Evolutionary conservation across 805 yeast species (phyloP).

Genomic region (Candida palmyrensis): DNA sequence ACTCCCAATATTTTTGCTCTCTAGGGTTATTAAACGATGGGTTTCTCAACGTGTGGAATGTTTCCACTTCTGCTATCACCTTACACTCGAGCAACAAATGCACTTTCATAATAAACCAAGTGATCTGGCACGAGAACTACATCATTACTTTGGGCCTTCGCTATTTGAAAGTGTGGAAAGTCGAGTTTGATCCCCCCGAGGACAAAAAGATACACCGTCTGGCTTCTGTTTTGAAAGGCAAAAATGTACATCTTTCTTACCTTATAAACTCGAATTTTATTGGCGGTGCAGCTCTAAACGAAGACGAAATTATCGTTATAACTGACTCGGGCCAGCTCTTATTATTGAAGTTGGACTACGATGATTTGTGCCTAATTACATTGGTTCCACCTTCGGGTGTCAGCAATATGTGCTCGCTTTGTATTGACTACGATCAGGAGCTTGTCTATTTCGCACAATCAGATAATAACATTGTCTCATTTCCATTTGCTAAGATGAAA

Average conservation of each 20-base stretch:
- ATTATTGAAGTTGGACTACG: conserved; percentile 20
- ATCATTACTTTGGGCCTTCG: conserved; percentile 59
- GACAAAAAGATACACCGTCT: conserved; percentile 18
- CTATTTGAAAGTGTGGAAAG: conserved; percentile 58
- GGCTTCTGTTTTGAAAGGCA: conserved; percentile 42
- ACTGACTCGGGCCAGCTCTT: conserved; percentile 30
- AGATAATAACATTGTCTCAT: conserved; percentile 7
- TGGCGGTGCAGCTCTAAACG: conserved; percentile 27
- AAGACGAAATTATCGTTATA: conserved; percentile 31
- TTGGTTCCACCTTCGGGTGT: conserved; percentile 13
- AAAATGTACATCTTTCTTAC: conserved; percentile 52
- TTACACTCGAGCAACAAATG: conserved; percentile 56
- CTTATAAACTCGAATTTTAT: conserved; percentile 48
- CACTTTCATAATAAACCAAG: conserved; percentile 50
- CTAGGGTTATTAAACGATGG: conserved; percentile 71
- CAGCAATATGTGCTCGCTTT: conserved; percentile 10
- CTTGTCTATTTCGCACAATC: conserved; percentile 22
- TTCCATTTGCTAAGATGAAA: conserved; percentile 10
- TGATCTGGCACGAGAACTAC: conserved; percentile 49
- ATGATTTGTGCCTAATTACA: conserved; percentile 12
- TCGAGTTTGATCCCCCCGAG: conserved; percentile 18
- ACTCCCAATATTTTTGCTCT: conserved; percentile 52
- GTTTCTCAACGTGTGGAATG: conserved; percentile 56
- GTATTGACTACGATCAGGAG: conserved; percentile 10
- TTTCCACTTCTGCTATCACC: conserved; percentile 15